phyloP scores from a whole-genome alignment of 306 rosid genomes.

The Dryas octopetala region DNA sequence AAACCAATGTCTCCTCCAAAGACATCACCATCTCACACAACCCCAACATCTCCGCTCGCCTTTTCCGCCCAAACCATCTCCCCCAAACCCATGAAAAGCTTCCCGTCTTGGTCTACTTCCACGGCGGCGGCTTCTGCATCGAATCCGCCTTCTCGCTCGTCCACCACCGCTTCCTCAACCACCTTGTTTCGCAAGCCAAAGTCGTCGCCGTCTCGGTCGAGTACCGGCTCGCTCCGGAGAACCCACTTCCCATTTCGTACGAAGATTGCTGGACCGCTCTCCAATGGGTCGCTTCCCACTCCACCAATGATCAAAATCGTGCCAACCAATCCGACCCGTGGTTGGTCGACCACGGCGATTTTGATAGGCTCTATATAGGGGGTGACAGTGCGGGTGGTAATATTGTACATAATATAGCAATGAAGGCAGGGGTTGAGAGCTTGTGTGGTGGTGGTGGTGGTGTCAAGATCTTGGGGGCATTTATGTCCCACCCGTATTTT shows the following conservation, averaged over 20 bases:
- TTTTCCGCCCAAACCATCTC: slow-evolving; percentile 38
- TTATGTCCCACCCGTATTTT: slow-evolving; percentile 34
- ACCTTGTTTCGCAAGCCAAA: slow-evolving; percentile 38
- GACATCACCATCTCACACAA: slow-evolving; percentile 39
- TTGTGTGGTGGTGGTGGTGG: slow-evolving; percentile 12
- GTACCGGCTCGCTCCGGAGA: slow-evolving; percentile 51
- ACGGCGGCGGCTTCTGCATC: slow-evolving; percentile 46
- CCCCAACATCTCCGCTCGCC: slow-evolving; percentile 43
- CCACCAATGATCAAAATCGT: too few species aligned
- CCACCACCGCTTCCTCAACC: slow-evolving; percentile 39
- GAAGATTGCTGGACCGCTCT: slow-evolving; percentile 54
- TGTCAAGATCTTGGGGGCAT: slow-evolving; percentile 35
- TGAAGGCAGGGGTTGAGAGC: slow-evolving; percentile 42
- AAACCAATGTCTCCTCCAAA: slow-evolving; percentile 48
- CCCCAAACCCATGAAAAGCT: slow-evolving; percentile 12
- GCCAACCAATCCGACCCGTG: slow-evolving; percentile 38
- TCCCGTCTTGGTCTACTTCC: slow-evolving; percentile 52
- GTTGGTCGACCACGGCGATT: slow-evolving; percentile 34
- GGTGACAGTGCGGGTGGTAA: slow-evolving; percentile 41
- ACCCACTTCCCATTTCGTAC: slow-evolving; percentile 43
- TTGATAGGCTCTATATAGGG: slow-evolving; percentile 29
- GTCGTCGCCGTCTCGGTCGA: slow-evolving; percentile 53
- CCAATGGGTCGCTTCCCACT: slow-evolving; percentile 36
- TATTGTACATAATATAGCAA: slow-evolving; percentile 34
- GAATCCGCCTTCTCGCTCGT: slow-evolving; percentile 43